Percentiles rank a stretch among this genome's conserved stretches.
Evolutionary conservation across 176 grass and related monocot genomes (phyloP).

Genomic region (maize (Zea mays)): DNA sequence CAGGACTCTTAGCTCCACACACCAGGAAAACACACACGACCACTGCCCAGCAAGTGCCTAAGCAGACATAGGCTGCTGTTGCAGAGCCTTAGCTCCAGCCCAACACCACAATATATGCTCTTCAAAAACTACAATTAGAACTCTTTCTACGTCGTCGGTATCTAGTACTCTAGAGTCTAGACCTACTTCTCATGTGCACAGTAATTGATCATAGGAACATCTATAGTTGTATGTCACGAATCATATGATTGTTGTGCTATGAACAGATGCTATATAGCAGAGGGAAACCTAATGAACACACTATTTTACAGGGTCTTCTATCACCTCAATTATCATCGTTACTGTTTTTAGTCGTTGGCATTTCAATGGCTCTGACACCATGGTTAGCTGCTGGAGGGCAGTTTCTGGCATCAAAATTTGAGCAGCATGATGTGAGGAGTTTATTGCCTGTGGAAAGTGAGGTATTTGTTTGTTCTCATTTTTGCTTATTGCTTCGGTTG

Average conservation of each 20-base stretch:
- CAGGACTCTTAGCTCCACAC: too few relatives aligned
- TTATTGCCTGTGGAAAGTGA: constrained; percentile 96
- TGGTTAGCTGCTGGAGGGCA: constrained; percentile 92
- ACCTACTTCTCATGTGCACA: background rate
- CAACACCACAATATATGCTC: background rate
- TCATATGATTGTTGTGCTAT: constrained; percentile 10
- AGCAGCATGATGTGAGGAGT: constrained; percentile 97
- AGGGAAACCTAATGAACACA: constrained; percentile 19
- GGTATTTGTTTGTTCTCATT: constrained; percentile 48
- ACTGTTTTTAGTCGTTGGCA: constrained; percentile 92
- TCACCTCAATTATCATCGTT: constrained; percentile 86
- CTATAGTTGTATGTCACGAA: constrained; percentile 1
- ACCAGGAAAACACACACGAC: too few relatives aligned
- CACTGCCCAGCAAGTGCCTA: background rate
- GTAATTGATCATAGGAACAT: constrained; percentile 16
- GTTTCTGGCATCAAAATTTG: constrained; percentile 90
- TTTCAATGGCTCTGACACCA: constrained; percentile 98
- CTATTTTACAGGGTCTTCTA: constrained; percentile 75
- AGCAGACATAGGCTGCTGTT: background rate
- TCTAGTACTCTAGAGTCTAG: constrained; percentile 10
- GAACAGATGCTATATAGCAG: constrained; percentile 1
- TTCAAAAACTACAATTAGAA: background rate
- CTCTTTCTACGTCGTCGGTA: constrained; percentile 9
- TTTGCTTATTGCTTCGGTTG: background rate
- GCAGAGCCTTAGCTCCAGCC: background rate